Percentiles rank a stretch among this genome's conserved stretches.
Evolutionary conservation across 768 basidiomycete genomes (phyloP).

Genomic region (Podaxis sp.): DNA sequence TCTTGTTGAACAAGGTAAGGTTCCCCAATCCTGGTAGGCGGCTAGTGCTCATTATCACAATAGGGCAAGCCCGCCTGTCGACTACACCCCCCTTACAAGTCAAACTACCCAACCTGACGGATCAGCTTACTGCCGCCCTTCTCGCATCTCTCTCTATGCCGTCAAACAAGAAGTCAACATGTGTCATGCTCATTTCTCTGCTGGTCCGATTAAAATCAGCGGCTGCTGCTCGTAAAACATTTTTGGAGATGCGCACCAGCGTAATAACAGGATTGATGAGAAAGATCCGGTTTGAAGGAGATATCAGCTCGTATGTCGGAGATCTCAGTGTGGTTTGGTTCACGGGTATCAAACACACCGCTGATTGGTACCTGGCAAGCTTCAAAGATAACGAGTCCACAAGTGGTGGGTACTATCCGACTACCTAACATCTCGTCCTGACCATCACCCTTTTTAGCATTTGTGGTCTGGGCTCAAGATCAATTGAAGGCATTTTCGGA

Average conservation of each 20-base stretch:
- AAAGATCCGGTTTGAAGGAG: slow-evolving; percentile 86
- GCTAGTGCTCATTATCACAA: neutral
- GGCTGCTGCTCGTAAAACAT: slow-evolving; percentile 75
- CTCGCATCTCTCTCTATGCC: slow-evolving; percentile 71
- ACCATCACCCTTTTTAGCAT: slow-evolving; percentile 47
- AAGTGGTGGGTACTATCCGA: slow-evolving; percentile 57
- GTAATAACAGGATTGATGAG: slow-evolving; percentile 76
- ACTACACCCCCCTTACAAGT: slow-evolving; percentile 46
- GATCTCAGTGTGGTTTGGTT: slow-evolving; percentile 89
- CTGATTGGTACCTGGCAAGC: slow-evolving; percentile 95
- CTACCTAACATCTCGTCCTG: neutral
- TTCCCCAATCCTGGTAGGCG: neutral
- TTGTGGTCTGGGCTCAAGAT: slow-evolving; percentile 90
- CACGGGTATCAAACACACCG: slow-evolving; percentile 93
- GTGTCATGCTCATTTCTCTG: slow-evolving; percentile 66
- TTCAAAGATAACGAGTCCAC: slow-evolving; percentile 96
- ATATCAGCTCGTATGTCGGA: slow-evolving; percentile 79
- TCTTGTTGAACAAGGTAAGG: slow-evolving; percentile 76
- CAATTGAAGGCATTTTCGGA: slow-evolving; percentile 81
- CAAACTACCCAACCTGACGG: slow-evolving; percentile 64
- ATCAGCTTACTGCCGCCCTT: slow-evolving; percentile 64
- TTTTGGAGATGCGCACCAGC: slow-evolving; percentile 72
- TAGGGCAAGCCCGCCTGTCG: slow-evolving; percentile 60
- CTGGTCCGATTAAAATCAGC: slow-evolving; percentile 73
- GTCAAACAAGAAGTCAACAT: slow-evolving; percentile 71